Evolutionary conservation across 331 rosid genomes (phyloP).

Genomic region (Pyracantha coccinea): DNA sequence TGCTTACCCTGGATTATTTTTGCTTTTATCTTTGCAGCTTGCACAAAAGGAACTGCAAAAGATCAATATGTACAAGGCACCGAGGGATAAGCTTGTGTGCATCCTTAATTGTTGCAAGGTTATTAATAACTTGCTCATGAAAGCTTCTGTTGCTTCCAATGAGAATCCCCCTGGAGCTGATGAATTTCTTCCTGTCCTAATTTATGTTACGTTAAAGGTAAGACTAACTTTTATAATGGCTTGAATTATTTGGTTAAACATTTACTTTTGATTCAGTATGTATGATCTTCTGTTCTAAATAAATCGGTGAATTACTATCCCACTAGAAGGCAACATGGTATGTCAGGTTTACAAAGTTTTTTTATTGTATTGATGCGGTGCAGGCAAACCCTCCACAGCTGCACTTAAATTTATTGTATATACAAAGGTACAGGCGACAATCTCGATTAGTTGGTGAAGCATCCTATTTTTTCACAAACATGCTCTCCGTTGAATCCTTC

Average conservation of each 20-base stretch:
- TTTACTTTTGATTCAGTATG: not conserved
- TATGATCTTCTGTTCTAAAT: not conserved
- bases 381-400: conserved; percentile 99
- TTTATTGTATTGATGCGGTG: conserved; percentile 14
- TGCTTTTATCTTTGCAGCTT: conserved; percentile 47
- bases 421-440: conserved; percentile 84
- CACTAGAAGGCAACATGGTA: not conserved
- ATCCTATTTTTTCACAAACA: conserved; percentile 85
- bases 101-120: conserved; percentile 94
- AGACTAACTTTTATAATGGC: conserved; percentile 5
- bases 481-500: conserved; percentile 89
- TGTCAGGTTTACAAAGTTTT: not conserved
- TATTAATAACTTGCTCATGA: conserved; percentile 69
- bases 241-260: not conserved
- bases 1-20: conserved; percentile 7
- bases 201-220: conserved; percentile 92
- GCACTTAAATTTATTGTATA: conserved; percentile 81
- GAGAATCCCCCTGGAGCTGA: conserved; percentile 91
- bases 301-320: not conserved
- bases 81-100: conserved; percentile 92
- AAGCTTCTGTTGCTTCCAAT: conserved; percentile 84
- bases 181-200: conserved; percentile 95
- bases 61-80: conserved; percentile 97
- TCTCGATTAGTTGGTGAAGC: conserved; percentile 78
- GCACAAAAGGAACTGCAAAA: conserved; percentile 95